Percentiles rank a stretch among this genome's conserved stretches.
Evolutionary conservation across 495 filamentous ascomycete species (phyloP).

Genomic region (Neurospora sp.): DNA sequence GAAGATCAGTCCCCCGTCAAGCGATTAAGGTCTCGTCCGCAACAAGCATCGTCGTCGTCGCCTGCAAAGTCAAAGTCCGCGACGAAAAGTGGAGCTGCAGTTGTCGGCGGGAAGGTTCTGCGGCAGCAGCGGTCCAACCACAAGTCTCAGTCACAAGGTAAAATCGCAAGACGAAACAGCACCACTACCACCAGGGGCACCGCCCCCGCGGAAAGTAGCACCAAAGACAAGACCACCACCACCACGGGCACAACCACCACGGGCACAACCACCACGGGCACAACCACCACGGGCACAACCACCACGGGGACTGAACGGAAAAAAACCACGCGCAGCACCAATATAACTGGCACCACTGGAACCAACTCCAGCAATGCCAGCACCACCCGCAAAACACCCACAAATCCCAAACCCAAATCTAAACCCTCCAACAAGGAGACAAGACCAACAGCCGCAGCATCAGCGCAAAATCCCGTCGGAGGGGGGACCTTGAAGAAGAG

Average conservation of each 20-base stretch:
- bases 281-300: no score
- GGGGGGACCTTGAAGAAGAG: no score
- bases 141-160: neutral
- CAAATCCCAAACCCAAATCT: neutral
- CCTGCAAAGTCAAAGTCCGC: neutral
- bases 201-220: no score
- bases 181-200: neutral
- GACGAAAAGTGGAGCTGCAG: neutral
- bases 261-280: neutral
- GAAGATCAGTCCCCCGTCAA: neutral
- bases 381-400: neutral
- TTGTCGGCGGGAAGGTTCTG: neutral
- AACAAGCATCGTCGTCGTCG: neutral
- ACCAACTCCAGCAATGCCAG: neutral
- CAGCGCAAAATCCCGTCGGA: neutral
- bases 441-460: neutral
- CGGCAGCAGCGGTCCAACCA: neutral
- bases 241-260: no score
- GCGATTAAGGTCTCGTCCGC: neutral
- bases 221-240: neutral
- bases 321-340: no score
- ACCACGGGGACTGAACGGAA: no score
- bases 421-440: neutral
- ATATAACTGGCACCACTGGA: no score
- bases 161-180: neutral